These are phyloP conservation scores for Penicillium canescens DNA, from an alignment of 495 filamentous ascomycete species.

Conservation along the genomic window DNA sequence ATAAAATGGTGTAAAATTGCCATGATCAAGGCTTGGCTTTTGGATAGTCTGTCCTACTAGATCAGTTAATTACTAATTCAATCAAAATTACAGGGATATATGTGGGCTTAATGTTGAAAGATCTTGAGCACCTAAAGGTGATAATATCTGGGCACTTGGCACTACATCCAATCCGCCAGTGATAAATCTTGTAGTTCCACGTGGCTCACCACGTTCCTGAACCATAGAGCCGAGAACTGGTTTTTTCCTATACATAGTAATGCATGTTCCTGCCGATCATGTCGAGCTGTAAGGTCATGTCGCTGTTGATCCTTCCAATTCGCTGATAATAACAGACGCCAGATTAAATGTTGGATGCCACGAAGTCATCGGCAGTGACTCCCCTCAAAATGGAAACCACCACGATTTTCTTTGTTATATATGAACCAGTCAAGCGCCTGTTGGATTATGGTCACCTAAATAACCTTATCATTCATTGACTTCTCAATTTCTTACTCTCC, in stretches of 20 bases:
- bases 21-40: too few species aligned
- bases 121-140: not conserved
- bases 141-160: not conserved
- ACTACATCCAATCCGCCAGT: not conserved
- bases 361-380: not conserved
- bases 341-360: slow-evolving; percentile 1
- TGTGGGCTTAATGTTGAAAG: not conserved
- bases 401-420: not conserved
- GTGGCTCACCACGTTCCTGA: not conserved
- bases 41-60: not conserved
- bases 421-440: not conserved
- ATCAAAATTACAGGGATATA: not conserved
- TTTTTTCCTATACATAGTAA: not conserved
- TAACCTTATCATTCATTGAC: not conserved
- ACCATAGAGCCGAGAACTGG: not conserved
- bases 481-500: not conserved
- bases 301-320: not conserved
- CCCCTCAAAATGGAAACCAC: not conserved
- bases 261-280: not conserved
- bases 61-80: not conserved
- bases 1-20: too few species aligned
- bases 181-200: not conserved
- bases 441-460: not conserved
- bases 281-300: not conserved
- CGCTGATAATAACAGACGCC: not conserved